These are phyloP conservation scores for Neoascochyta sp. DNA, from an alignment of 2,329 filamentous ascomycete genomes.

Conservation along the genomic window DNA sequence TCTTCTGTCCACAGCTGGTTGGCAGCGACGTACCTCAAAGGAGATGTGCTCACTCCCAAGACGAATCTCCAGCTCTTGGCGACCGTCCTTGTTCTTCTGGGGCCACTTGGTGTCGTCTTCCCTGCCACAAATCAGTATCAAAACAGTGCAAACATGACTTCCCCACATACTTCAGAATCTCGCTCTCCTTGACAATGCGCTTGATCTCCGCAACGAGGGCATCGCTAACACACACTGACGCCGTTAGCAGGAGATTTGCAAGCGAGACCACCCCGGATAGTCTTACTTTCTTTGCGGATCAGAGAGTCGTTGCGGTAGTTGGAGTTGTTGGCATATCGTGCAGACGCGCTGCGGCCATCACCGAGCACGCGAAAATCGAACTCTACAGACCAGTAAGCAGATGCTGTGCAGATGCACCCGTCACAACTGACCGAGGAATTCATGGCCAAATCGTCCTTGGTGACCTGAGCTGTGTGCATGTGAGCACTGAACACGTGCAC, in stretches of 20 bases:
- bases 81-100: conserved; percentile 97
- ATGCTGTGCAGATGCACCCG: neutral
- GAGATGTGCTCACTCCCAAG: conserved; percentile 94
- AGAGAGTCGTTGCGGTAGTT: conserved; percentile 98
- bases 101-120: conserved; percentile 99
- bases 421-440: conserved; percentile 74
- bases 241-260: conserved; percentile 3
- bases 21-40: conserved; percentile 68
- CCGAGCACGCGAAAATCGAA: conserved; percentile 93
- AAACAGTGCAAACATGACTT: no score
- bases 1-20: neutral
- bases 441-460: conserved; percentile 94
- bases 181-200: conserved; percentile 92
- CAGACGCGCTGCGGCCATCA: conserved; percentile 88
- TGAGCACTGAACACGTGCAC: conserved; percentile 17
- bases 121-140: conserved; percentile 48
- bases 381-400: conserved; percentile 54
- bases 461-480: conserved; percentile 74
- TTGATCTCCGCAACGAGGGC: conserved; percentile 91
- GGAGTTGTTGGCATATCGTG: conserved; percentile 97
- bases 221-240: conserved; percentile 88
- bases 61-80: conserved; percentile 93
- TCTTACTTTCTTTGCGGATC: conserved; percentile 97
- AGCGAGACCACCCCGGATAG: neutral
- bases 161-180: conserved; percentile 83